Conservation (phyloP, 441 rosid genomes). For the Populus hybrid region DNA sequence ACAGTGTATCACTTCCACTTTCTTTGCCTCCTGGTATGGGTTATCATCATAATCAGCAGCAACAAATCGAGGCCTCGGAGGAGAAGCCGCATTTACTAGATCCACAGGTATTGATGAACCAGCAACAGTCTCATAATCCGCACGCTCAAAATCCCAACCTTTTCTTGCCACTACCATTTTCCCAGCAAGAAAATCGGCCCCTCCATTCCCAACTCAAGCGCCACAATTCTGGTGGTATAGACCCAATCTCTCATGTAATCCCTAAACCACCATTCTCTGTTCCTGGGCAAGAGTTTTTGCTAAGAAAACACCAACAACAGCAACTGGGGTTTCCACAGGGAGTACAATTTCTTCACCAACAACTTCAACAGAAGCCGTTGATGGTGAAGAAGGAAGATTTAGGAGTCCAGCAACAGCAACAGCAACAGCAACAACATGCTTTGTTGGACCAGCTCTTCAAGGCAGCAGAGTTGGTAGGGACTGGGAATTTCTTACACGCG, state of each 20-base stretch:
- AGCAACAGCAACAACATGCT: constrained; percentile 33
- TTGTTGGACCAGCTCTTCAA: constrained; percentile 53
- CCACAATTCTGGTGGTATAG: constrained; percentile 34
- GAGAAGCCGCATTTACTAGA: constrained; percentile 43
- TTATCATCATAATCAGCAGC: constrained; percentile 28
- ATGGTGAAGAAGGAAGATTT: constrained; percentile 30
- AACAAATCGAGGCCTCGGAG: constrained; percentile 28
- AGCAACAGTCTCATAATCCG: constrained; percentile 28
- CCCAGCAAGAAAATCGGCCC: constrained; percentile 29
- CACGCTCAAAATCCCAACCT: constrained; percentile 35
- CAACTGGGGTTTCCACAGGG: constrained; percentile 36
- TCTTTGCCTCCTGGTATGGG: constrained; percentile 29
- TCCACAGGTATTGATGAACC: constrained; percentile 33
- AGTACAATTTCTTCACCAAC: constrained; percentile 38
- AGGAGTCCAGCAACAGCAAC: constrained; percentile 32
- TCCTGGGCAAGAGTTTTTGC: constrained; percentile 31
- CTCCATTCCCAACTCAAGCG: constrained; percentile 45
- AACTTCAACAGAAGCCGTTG: constrained; percentile 32
- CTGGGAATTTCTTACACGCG: constrained; percentile 73
- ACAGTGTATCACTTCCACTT: constrained; percentile 19
- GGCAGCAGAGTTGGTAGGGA: constrained; percentile 57
- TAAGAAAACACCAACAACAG: constrained; percentile 32
- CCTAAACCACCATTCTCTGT: constrained; percentile 35
- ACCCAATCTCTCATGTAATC: constrained; percentile 24
- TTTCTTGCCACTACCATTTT: constrained; percentile 34